These are phyloP conservation scores for Saccharum officinarum DNA, from an alignment of 176 grass and related monocot species.

Conservation along the genomic window DNA sequence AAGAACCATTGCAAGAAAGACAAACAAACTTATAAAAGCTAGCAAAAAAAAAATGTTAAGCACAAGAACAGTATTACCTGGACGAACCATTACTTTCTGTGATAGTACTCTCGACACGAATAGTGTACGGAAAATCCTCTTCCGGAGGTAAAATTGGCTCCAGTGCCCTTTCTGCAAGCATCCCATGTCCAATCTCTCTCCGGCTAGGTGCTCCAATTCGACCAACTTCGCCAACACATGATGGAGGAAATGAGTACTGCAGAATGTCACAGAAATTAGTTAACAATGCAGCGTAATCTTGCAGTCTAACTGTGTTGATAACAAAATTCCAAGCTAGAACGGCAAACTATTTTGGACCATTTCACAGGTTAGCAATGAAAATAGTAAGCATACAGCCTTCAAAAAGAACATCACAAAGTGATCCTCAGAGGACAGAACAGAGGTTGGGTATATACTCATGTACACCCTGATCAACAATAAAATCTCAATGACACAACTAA, in stretches of 20 bases:
- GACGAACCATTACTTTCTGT: constrained; percentile 99
- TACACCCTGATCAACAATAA: not conserved
- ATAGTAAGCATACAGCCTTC: not conserved
- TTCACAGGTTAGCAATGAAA: constrained; percentile 14
- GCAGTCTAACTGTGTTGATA: not conserved
- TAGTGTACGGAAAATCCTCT: constrained; percentile 87
- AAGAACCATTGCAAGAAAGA: not conserved
- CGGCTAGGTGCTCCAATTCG: constrained; percentile 87
- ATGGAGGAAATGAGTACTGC: constrained; percentile 99
- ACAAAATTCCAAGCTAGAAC: not conserved
- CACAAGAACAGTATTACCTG: constrained; percentile 56
- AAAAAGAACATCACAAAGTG: constrained; percentile 25
- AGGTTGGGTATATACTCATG: not conserved
- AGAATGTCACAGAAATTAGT: constrained; percentile 43
- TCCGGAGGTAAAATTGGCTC: constrained; percentile 83
- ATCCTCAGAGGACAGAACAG: not conserved
- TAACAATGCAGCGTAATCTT: not conserved
- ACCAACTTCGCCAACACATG: constrained; percentile 97
- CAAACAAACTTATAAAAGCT: not conserved
- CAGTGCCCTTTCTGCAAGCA: constrained; percentile 90
- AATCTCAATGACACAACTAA: not conserved
- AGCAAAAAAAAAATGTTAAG: constrained; percentile 13
- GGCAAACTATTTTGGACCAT: not conserved
- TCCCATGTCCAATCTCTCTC: constrained; percentile 96
- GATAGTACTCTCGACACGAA: constrained; percentile 97